Conservation (phyloP, 202 grass and related monocot genomes). For the Musa balbisiana region DNA sequence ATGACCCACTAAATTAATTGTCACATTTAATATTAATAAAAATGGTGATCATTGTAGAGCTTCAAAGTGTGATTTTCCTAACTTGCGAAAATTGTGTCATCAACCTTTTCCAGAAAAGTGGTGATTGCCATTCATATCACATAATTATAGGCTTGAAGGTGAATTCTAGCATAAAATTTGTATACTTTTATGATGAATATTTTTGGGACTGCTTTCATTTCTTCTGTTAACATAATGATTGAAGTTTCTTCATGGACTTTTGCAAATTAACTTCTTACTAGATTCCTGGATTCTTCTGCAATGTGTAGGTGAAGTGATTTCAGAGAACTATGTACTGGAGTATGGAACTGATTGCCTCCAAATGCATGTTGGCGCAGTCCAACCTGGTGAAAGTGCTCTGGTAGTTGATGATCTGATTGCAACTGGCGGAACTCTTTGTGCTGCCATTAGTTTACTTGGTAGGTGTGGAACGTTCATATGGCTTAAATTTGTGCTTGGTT, state of each 20-base stretch:
- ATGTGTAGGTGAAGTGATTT: conserved; percentile 49
- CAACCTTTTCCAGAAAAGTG: no score
- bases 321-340: conserved; percentile 48
- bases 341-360: conserved; percentile 54
- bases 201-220: no score
- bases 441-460: conserved; percentile 52
- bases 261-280: not conserved
- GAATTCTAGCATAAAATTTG: no score
- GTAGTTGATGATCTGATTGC: conserved; percentile 56
- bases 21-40: no score
- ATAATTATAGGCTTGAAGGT: no score
- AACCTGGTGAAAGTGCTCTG: conserved; percentile 39
- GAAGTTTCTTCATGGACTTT: not conserved
- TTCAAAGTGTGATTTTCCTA: no score
- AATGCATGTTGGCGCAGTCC: conserved; percentile 47
- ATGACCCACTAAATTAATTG: no score
- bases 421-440: conserved; percentile 55
- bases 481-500: not conserved
- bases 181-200: no score
- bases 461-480: not conserved
- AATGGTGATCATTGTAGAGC: no score
- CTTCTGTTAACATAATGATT: no score
- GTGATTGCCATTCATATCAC: no score
- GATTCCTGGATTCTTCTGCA: not conserved
- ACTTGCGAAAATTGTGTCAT: no score